A percentile compares a stretch with the other conserved stretches of the same genome.
Conservation (phyloP, 345 rosid genomes). For the Stellera chamaejasme region DNA sequence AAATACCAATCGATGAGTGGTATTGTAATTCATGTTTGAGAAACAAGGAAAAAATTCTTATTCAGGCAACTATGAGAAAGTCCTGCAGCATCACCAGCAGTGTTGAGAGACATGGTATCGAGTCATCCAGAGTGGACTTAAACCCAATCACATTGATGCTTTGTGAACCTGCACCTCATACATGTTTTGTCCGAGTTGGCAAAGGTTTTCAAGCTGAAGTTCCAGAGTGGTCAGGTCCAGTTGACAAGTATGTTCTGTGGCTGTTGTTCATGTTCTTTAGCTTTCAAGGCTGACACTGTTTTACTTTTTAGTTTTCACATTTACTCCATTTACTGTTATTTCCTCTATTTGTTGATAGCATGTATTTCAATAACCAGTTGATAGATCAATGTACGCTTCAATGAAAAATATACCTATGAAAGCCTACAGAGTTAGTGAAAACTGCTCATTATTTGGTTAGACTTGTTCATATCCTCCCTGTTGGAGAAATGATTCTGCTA, state of each 20-base stretch:
- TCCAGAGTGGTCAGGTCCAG: constrained; percentile 78
- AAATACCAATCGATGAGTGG: constrained; percentile 66
- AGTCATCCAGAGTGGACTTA: constrained; percentile 23
- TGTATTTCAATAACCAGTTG: too few species aligned
- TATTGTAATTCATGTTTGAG: constrained; percentile 61
- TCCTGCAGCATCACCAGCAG: constrained; percentile 26
- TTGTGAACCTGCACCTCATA: constrained; percentile 48
- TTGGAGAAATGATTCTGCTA: too few species aligned
- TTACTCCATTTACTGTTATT: too few species aligned
- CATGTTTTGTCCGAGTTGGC: constrained; percentile 48
- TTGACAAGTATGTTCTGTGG: constrained; percentile 35
- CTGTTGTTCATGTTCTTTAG: constrained; percentile 10
- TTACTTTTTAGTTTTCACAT: background rate
- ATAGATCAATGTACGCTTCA: too few species aligned
- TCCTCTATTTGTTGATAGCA: too few species aligned
- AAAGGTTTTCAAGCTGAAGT: constrained; percentile 88
- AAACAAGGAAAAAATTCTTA: constrained; percentile 34
- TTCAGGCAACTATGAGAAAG: constrained; percentile 21
- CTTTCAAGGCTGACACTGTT: constrained; percentile 3
- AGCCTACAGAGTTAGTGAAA: too few species aligned
- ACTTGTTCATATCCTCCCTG: too few species aligned
- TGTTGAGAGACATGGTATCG: constrained; percentile 24
- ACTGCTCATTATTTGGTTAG: too few species aligned
- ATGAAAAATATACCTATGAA: too few species aligned
- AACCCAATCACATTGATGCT: constrained; percentile 39